phyloP scores from a whole-genome alignment of 169 alveolate genomes.

The Plasmodium malariae region DNA sequence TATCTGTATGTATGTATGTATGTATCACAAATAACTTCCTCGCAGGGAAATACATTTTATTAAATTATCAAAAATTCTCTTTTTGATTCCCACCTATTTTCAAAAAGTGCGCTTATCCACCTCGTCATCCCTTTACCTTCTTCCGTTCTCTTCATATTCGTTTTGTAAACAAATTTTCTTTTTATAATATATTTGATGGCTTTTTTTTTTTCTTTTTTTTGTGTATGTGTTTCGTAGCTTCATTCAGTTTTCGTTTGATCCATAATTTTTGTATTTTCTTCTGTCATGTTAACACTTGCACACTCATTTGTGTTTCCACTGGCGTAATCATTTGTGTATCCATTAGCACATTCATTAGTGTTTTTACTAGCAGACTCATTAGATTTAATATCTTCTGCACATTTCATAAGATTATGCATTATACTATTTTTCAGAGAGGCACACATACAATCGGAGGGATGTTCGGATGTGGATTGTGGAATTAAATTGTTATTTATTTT shows the following conservation, averaged over 20 bases:
- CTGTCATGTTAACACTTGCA: neutral
- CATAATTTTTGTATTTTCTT: neutral
- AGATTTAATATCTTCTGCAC: neutral
- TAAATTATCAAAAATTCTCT: too few relatives aligned
- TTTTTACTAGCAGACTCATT: neutral
- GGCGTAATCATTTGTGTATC: too few relatives aligned
- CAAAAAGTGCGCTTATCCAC: too few relatives aligned
- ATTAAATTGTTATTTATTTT: neutral
- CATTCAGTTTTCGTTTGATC: neutral
- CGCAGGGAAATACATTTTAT: too few relatives aligned
- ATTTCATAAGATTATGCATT: conserved; percentile 6
- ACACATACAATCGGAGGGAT: neutral
- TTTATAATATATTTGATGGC: too few relatives aligned
- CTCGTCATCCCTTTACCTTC: too few relatives aligned
- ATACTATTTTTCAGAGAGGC: neutral
- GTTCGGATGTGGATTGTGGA: neutral
- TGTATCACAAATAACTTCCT: too few relatives aligned
- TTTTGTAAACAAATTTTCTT: too few relatives aligned
- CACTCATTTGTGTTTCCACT: too few relatives aligned
- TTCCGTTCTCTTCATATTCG: too few relatives aligned
- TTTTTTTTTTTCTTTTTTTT: neutral
- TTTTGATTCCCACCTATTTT: too few relatives aligned
- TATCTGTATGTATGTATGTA: too few relatives aligned
- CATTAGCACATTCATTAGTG: neutral
- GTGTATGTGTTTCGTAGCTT: neutral